Evolutionary conservation across 2,329 filamentous ascomycete genomes (phyloP).

Genomic region (Escovopsis sp.): DNA sequence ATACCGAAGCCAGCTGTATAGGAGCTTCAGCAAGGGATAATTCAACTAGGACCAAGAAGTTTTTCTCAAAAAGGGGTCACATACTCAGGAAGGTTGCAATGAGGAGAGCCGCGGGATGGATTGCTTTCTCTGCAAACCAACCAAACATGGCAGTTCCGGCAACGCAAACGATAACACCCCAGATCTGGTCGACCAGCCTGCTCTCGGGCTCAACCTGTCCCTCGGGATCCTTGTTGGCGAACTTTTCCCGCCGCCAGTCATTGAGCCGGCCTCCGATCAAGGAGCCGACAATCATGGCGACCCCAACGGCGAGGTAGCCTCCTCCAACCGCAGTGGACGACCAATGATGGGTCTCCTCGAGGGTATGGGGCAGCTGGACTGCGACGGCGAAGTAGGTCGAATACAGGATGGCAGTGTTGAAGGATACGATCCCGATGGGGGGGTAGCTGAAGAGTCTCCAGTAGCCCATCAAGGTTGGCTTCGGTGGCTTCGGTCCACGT

Average conservation of each 20-base stretch:
- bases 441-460: slow-evolving; percentile 17
- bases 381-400: slow-evolving; percentile 19
- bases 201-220: slow-evolving; percentile 19
- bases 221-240: slow-evolving; percentile 5
- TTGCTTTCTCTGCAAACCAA: slow-evolving; percentile 19
- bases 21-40: slow-evolving; percentile 1
- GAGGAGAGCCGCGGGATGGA: slow-evolving; percentile 16
- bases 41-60: not conserved
- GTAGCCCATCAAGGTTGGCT: slow-evolving; percentile 14
- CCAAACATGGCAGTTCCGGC: slow-evolving; percentile 25
- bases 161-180: slow-evolving; percentile 22
- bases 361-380: slow-evolving; percentile 15
- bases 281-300: slow-evolving; percentile 17
- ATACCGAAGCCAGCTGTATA: slow-evolving; percentile 20
- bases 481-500: slow-evolving; percentile 15
- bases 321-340: slow-evolving; percentile 19
- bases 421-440: slow-evolving; percentile 17
- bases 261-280: slow-evolving; percentile 23
- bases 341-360: slow-evolving; percentile 20
- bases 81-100: slow-evolving; percentile 16
- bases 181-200: slow-evolving; percentile 24
- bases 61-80: not conserved
- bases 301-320: slow-evolving; percentile 18
- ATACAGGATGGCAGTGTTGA: slow-evolving; percentile 20
- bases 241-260: slow-evolving; percentile 18